A percentile compares a stretch with the other conserved stretches of the same genome.
Conservation (phyloP, 2,329 filamentous ascomycete species). For the Hypoxylon sp. region DNA sequence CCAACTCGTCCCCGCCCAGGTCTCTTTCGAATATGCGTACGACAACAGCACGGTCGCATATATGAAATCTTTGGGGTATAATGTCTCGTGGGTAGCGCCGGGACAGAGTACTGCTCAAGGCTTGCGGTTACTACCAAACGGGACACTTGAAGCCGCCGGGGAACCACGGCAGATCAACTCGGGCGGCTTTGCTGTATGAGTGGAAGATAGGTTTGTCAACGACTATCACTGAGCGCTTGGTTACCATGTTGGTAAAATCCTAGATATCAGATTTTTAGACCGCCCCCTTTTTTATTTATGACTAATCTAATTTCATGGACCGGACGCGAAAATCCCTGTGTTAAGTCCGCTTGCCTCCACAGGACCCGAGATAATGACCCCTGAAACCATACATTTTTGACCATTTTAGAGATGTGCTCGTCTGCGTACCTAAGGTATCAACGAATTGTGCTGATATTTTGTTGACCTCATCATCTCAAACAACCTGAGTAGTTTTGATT, state of each 20-base stretch:
- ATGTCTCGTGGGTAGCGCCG: constrained; percentile 78
- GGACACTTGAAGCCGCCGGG: constrained; percentile 81
- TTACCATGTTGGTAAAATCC: not conserved
- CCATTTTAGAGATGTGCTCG: not conserved
- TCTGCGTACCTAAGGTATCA: not conserved
- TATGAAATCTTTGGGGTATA: constrained; percentile 77
- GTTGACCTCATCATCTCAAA: not conserved
- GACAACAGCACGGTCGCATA: constrained; percentile 78
- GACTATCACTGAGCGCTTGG: not conserved
- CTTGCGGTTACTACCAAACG: constrained; percentile 74
- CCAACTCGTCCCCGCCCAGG: constrained; percentile 79
- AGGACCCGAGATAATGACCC: not conserved
- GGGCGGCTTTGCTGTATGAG: constrained; percentile 71
- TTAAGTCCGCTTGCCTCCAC: not conserved
- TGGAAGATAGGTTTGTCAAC: not conserved
- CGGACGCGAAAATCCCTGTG: not conserved
- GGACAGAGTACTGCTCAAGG: constrained; percentile 81
- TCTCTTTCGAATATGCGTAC: constrained; percentile 79
- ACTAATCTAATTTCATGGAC: not conserved
- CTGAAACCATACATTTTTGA: not conserved
- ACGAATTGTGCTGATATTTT: not conserved
- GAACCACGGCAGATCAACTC: constrained; percentile 86
- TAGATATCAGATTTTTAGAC: not conserved
- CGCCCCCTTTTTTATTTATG: not conserved
- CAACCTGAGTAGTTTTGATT: not conserved